Evolutionary conservation across 2,329 filamentous ascomycete genomes (phyloP).

Genomic region (Proliferodiscus dingleyae): DNA sequence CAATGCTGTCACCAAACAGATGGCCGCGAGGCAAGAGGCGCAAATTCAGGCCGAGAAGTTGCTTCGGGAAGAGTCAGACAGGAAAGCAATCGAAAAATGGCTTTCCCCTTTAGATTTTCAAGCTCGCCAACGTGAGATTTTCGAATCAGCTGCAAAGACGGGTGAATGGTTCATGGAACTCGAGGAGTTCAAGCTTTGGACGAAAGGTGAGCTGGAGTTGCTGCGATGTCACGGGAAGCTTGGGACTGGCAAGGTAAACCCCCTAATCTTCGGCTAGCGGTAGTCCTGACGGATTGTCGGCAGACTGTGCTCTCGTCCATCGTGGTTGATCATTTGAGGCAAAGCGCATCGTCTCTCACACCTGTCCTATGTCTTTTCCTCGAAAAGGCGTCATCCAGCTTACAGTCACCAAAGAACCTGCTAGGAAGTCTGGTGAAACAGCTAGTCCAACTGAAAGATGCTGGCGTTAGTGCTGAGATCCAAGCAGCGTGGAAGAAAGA

Average conservation of each 20-base stretch:
- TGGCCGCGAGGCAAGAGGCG: slow-evolving; percentile 3
- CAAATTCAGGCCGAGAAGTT: slow-evolving; percentile 2
- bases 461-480: slow-evolving; percentile 3
- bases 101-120: slow-evolving; percentile 16
- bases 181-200: slow-evolving; percentile 12
- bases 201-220: slow-evolving; percentile 9
- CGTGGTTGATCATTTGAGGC: slow-evolving; percentile 8
- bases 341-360: neutral
- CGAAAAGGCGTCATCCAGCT: slow-evolving; percentile 7
- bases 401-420: slow-evolving; percentile 16
- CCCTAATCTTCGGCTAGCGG: neutral
- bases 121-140: slow-evolving; percentile 7
- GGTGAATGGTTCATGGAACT: slow-evolving; percentile 14
- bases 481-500: slow-evolving; percentile 10
- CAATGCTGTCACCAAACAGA: neutral
- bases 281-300: no score
- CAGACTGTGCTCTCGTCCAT: slow-evolving; percentile 16
- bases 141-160: slow-evolving; percentile 1
- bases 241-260: slow-evolving; percentile 16
- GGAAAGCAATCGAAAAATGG: slow-evolving; percentile 16
- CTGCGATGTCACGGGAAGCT: slow-evolving; percentile 13
- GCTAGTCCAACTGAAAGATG: slow-evolving; percentile 19
- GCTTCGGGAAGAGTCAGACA: slow-evolving; percentile 3
- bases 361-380: slow-evolving; percentile 16
- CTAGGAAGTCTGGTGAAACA: slow-evolving; percentile 33